A percentile compares a stretch with the other conserved stretches of the same genome.
phyloP scores from a whole-genome alignment of 2,329 filamentous ascomycete species.

The Monilinia fructigena region DNA sequence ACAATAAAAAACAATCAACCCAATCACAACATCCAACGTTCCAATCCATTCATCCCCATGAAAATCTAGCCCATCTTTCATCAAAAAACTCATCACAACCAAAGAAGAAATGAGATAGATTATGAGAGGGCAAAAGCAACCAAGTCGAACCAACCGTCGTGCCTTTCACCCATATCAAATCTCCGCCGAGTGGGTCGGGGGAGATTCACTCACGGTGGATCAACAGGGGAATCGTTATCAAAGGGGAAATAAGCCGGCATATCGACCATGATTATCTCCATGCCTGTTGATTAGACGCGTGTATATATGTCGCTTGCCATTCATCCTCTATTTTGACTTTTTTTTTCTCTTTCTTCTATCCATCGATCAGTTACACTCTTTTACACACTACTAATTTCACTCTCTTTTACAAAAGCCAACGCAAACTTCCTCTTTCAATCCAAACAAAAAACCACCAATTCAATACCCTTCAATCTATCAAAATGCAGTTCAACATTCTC shows the following conservation, averaged over 20 bases:
- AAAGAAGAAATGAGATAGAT: no score
- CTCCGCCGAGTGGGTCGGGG: constrained; percentile 15
- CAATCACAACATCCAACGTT: no score
- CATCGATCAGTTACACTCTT: constrained; percentile 39
- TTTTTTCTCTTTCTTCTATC: constrained; percentile 32
- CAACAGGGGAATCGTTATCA: constrained; percentile 12
- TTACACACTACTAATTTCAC: constrained; percentile 32
- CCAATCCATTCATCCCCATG: no score
- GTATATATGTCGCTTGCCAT: constrained; percentile 20
- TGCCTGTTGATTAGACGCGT: constrained; percentile 12
- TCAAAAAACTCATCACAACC: no score
- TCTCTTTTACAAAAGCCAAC: constrained; percentile 21
- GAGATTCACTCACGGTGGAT: constrained; percentile 18
- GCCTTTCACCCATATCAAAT: constrained; percentile 1
- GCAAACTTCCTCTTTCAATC: constrained; percentile 5
- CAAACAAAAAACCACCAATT: constrained; percentile 14
- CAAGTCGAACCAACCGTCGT: no score
- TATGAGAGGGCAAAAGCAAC: no score
- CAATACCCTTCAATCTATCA: constrained; percentile 32
- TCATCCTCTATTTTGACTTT: constrained; percentile 1
- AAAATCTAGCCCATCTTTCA: no score
- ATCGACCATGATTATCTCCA: not conserved
- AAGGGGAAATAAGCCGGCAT: constrained; percentile 11
- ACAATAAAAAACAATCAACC: no score
- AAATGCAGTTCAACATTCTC: constrained; percentile 41